Base-by-base conservation (phyloP, 805 yeast species). In the Millerozyma acaciae region DNA sequence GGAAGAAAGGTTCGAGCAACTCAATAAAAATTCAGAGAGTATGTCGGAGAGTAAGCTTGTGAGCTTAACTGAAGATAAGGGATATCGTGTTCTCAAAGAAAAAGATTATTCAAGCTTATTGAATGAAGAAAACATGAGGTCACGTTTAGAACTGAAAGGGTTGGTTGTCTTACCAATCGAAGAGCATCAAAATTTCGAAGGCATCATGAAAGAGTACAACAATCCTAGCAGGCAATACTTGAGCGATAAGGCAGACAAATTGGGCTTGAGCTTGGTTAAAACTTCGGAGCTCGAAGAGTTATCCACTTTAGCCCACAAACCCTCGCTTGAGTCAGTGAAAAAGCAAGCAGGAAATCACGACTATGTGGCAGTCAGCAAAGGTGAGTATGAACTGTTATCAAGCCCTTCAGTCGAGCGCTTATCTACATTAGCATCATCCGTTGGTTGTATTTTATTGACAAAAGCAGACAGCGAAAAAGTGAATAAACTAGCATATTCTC, bases 111-210 rank as follows among this genome's bases (percentile, higher is more conserved):
- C 49, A 8, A 43, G 40, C 2, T 51, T 64, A 17, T 14, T 49
- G 17, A 52, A 51, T 36, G 70, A 64, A 37, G 44, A 51, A 12
- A 62, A 56, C 30, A 64, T 66, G 70, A 47, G 45, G 32, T 45
- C 44, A 21, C 54, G 44, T 30, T 46, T 66, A 21, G 42, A 42
- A 21, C 35, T 51, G 4, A 51, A 44, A 29, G 69, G 70, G 1
- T 46, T 66, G 21, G 57, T 60, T 2, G 52, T 65, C 2, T 34
- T 65, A 8, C 60, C 68, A 3, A 21, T 18, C 13, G 34, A 23
- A 12, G 61, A 56, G 14, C 40, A 44, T 18, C 44, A 37, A 3
- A 34, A 28, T 6, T 42, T 58, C 33, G 40, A 37, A 12, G 33
- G 26, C 1, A 32, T 28, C 6, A 35, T 40, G 7, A 26, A 33